These are phyloP conservation scores for Lagerstroemia speciosa DNA, from an alignment of 345 rosid species.

Conservation along the genomic window DNA sequence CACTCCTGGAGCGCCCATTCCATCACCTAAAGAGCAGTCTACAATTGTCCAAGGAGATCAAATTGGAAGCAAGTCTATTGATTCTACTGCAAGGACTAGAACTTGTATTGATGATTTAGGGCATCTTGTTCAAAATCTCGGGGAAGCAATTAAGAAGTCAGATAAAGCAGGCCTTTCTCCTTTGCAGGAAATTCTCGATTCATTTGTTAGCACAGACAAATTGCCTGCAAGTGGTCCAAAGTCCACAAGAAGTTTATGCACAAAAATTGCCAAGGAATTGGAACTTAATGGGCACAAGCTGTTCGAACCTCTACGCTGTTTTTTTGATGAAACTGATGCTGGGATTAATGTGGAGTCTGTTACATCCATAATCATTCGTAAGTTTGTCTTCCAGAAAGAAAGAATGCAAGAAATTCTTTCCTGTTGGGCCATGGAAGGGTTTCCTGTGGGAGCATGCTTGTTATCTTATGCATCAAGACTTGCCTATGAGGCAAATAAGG, in stretches of 20 bases:
- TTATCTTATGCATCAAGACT: conserved; percentile 32
- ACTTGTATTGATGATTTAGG: conserved; percentile 14
- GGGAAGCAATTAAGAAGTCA: conserved; percentile 24
- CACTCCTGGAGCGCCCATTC: conserved; percentile 8
- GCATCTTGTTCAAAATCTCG: conserved; percentile 21
- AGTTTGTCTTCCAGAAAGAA: conserved; percentile 25
- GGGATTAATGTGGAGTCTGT: conserved; percentile 19
- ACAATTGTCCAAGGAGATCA: conserved; percentile 5
- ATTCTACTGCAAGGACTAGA: conserved; percentile 13
- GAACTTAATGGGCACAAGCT: conserved; percentile 28
- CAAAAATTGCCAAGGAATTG: conserved; percentile 22
- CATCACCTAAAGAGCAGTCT: conserved; percentile 12
- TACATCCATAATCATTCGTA: conserved; percentile 27
- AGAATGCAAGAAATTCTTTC: conserved; percentile 28
- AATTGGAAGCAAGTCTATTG: conserved; percentile 12
- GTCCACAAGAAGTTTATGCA: conserved; percentile 20
- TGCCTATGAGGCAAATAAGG: conserved; percentile 30
- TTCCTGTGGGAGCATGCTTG: conserved; percentile 36
- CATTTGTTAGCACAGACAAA: conserved; percentile 17
- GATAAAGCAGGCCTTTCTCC: conserved; percentile 14
- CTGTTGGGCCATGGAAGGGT: conserved; percentile 30
- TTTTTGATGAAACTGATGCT: conserved; percentile 1
- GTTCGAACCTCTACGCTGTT: conserved; percentile 22
- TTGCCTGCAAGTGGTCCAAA: conserved; percentile 8
- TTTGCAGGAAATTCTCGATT: conserved; percentile 31